These are phyloP conservation scores for Cyberlindnera meyerae DNA, from an alignment of 805 yeast genomes.

Conservation along the genomic window DNA sequence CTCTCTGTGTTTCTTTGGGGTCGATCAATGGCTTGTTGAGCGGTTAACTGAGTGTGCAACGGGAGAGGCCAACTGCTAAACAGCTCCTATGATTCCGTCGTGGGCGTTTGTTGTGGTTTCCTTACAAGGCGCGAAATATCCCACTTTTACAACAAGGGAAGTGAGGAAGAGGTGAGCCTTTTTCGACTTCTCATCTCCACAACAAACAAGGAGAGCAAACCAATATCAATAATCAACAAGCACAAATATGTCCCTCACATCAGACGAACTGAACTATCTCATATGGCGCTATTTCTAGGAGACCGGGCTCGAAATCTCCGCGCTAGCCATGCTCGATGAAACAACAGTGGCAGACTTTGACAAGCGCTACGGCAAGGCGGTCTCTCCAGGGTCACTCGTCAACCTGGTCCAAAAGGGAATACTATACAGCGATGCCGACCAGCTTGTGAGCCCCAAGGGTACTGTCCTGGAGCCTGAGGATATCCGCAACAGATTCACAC, in stretches of 20 bases:
- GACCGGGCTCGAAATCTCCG: conserved; percentile 67
- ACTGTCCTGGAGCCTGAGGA: conserved; percentile 18
- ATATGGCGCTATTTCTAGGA: conserved; percentile 93
- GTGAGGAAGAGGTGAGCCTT: too few relatives aligned
- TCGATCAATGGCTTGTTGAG: too few relatives aligned
- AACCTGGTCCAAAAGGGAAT: conserved; percentile 83
- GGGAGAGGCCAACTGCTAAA: too few relatives aligned
- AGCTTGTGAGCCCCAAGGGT: conserved; percentile 39
- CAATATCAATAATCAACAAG: too few relatives aligned
- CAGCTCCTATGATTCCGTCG: too few relatives aligned
- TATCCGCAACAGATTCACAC: conserved; percentile 34
- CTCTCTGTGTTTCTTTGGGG: too few relatives aligned
- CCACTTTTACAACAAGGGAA: too few relatives aligned
- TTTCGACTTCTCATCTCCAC: too few relatives aligned
- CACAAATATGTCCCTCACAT: conserved; percentile 67
- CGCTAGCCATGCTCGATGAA: conserved; percentile 76
- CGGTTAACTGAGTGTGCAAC: too few relatives aligned
- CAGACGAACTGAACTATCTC: conserved; percentile 81
- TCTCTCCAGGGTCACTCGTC: conserved; percentile 80
- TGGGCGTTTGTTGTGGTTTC: too few relatives aligned
- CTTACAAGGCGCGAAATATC: too few relatives aligned
- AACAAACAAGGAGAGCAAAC: neutral
- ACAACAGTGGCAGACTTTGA: conserved; percentile 58
- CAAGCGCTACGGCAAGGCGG: conserved; percentile 38
- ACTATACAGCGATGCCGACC: conserved; percentile 67